Conservation (phyloP, 495 filamentous ascomycete genomes). For the Echria macrotheca region DNA sequence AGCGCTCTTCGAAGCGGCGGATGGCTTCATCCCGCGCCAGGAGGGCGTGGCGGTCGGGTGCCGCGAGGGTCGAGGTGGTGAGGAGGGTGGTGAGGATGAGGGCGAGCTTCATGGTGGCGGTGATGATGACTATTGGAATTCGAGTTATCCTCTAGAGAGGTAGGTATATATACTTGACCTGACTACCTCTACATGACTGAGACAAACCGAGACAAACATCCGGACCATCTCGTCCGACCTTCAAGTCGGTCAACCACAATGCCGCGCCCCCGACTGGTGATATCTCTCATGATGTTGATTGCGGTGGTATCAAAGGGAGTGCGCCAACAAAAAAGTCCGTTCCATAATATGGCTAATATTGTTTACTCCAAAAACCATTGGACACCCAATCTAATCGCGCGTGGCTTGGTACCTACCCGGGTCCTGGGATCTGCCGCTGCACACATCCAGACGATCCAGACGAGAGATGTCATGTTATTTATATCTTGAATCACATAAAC, state of each 20-base stretch:
- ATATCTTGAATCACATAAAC: too few relatives aligned
- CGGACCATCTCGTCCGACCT: too few relatives aligned
- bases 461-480: too few relatives aligned
- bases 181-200: too few relatives aligned
- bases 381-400: neutral
- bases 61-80: neutral
- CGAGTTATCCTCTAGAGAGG: neutral
- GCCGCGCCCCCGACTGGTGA: neutral
- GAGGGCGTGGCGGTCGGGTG: neutral
- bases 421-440: too few relatives aligned
- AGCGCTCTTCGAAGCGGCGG: constrained; percentile 11
- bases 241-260: too few relatives aligned
- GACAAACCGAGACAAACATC: too few relatives aligned
- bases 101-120: neutral
- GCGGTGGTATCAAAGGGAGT: too few relatives aligned
- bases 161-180: neutral
- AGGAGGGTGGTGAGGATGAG: neutral
- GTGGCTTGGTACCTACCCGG: neutral
- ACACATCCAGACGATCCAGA: too few relatives aligned
- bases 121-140: neutral
- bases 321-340: too few relatives aligned
- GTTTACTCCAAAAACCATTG: neutral
- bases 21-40: neutral
- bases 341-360: neutral
- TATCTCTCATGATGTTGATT: neutral